Percentiles rank a stretch among this genome's conserved stretches.
These are phyloP conservation scores for Hemileia vastatrix DNA, from an alignment of 1,284 basidiomycete genomes.

Conservation along the genomic window DNA sequence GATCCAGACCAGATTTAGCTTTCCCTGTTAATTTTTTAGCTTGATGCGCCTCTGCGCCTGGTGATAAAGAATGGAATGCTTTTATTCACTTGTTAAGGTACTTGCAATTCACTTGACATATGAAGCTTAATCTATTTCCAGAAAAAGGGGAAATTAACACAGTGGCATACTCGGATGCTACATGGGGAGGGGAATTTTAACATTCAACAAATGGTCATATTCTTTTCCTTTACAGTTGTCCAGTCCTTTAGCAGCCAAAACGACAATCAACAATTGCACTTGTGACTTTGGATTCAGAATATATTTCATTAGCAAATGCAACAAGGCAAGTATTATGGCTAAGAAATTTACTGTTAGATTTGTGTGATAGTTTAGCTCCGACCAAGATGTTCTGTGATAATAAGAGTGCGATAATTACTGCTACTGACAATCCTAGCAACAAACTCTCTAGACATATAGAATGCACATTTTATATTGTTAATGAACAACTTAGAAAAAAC, in stretches of 20 bases:
- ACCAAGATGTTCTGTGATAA: not conserved
- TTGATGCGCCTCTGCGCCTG: not conserved
- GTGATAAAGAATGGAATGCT: not conserved
- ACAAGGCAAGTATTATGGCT: not conserved
- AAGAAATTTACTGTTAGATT: not conserved
- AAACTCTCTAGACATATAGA: not conserved
- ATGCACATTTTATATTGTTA: not conserved
- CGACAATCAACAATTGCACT: not conserved
- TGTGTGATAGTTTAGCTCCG: not conserved
- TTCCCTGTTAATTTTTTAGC: not conserved
- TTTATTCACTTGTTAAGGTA: not conserved
- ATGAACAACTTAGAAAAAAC: no score
- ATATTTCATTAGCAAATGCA: not conserved
- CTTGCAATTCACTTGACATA: no score
- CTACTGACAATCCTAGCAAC: not conserved
- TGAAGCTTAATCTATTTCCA: no score
- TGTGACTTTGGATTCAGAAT: not conserved
- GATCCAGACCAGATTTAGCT: no score
- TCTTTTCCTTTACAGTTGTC: not conserved
- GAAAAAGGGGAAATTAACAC: not conserved
- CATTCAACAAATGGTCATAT: not conserved
- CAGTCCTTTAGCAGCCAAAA: not conserved
- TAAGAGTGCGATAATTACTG: not conserved
- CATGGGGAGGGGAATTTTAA: slow-evolving; percentile 7
- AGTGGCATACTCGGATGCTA: not conserved